Evolutionary conservation across 2,329 filamentous ascomycete species (phyloP).

Genomic region (Xylariaceae sp.): DNA sequence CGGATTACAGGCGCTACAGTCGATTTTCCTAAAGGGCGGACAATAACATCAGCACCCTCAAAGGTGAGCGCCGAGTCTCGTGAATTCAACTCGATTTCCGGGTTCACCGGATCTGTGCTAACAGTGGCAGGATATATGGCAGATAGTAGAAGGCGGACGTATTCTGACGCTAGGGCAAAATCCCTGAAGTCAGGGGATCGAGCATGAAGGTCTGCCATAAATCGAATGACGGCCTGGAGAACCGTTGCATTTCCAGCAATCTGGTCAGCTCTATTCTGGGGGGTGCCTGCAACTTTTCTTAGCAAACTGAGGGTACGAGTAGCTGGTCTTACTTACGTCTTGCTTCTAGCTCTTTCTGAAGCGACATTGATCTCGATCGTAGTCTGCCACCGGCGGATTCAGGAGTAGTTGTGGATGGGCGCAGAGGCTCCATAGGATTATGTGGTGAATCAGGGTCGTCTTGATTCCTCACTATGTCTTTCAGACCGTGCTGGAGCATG

Average conservation of each 20-base stretch:
- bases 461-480: conserved; percentile 61
- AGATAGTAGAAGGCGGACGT: conserved; percentile 72
- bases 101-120: conserved; percentile 75
- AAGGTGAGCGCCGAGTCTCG: conserved; percentile 77
- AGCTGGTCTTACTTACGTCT: conserved; percentile 41
- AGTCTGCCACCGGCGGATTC: conserved; percentile 33
- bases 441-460: conserved; percentile 55
- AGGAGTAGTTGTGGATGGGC: conserved; percentile 20
- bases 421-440: conserved; percentile 19
- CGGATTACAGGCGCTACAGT: conserved; percentile 66
- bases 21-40: conserved; percentile 64
- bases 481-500: conserved; percentile 84
- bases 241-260: conserved; percentile 59
- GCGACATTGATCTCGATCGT: conserved; percentile 62
- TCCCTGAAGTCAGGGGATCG: conserved; percentile 76
- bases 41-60: conserved; percentile 79
- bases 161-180: conserved; percentile 75
- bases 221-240: conserved; percentile 72
- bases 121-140: conserved; percentile 86
- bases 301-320: not conserved
- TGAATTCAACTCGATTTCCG: conserved; percentile 83
- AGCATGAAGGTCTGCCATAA: conserved; percentile 74
- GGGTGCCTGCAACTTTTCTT: conserved; percentile 32
- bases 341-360: conserved; percentile 55
- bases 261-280: conserved; percentile 43